Percentiles rank a stretch among this genome's conserved stretches.
Evolutionary conservation across 1,139 yeast species (phyloP).

Genomic region (Hyphopichia pseudoburtonii): DNA sequence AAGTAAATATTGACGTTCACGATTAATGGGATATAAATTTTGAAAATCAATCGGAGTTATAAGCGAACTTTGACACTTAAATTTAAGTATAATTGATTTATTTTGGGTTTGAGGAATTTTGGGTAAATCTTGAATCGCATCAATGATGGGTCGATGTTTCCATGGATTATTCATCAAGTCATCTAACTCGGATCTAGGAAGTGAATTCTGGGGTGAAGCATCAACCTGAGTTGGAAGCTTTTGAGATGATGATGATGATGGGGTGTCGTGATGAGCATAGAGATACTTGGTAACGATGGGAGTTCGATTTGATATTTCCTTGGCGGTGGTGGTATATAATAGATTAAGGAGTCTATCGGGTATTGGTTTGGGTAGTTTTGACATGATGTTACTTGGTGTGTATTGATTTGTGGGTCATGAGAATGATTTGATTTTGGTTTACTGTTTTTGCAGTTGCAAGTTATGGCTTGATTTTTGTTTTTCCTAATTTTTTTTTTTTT

Average conservation of each 20-base stretch:
- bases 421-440: no score
- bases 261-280: conserved; percentile 18
- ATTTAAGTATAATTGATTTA: conserved; percentile 32
- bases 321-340: conserved; percentile 30
- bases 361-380: conserved; percentile 19
- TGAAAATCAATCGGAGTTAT: conserved; percentile 38
- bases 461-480: no score
- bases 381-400: no score
- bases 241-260: conserved; percentile 7
- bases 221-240: no score
- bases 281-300: conserved; percentile 27
- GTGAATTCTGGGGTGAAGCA: not conserved
- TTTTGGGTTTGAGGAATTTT: conserved; percentile 5
- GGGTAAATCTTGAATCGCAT: conserved; percentile 25
- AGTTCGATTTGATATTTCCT: conserved; percentile 26
- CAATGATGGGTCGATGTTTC: conserved; percentile 27
- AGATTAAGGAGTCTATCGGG: conserved; percentile 31
- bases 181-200: conserved; percentile 28
- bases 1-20: conserved; percentile 30
- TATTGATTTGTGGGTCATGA: no score
- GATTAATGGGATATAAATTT: conserved; percentile 32
- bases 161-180: conserved; percentile 31
- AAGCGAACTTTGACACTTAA: conserved; percentile 37
- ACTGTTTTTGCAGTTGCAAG: no score
- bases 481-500: no score